Base-by-base conservation (phyloP, 495 filamentous ascomycete species). In the Xylaria bambusicola region DNA sequence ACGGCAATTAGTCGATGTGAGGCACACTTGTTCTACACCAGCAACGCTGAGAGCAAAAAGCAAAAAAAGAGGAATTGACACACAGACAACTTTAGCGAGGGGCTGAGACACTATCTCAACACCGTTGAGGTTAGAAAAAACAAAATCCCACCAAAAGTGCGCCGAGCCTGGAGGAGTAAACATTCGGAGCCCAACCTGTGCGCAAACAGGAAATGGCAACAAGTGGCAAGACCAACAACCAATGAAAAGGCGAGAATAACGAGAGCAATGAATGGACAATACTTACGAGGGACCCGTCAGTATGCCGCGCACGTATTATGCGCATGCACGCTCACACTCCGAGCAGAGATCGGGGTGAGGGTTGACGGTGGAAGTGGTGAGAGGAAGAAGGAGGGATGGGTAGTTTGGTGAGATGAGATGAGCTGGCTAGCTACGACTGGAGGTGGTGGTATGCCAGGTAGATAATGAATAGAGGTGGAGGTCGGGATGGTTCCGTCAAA, bases 261-360 rank as follows among this genome's bases (percentile, higher is more conserved):
- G 20, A 18, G 23, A 47, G 40, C 48, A 36, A 46, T 21, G 38
- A 44, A 52, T 4, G 41, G 49, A 3, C 5, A 23, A 47, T 53
- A 60, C 57, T n/a, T 60, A 60, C 57, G 40, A 27, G 31, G 10
- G 48, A 52, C 38, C 31, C n/a, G 29, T 27, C 35, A 33, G 57
- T 52, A 47, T 15, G 26, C 23, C 47, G 40, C 49, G 42, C 35
- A 58, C 7, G 46, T 58, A 36, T 42, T 51, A 36, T 60, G 49
- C 41, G 57, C 57, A 52, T 59, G 57, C 40, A 23, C 38, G 12
- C 41, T 47, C 40, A 23, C 38, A 17, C 41, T 47, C 31, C n/a
- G 33, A 23, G 31, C 41, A 45, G 24, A 36, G 29, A 26, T 27
- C 40, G 23, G 41, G 41, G 29, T 23, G 36, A 47, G 17, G 9